Evolutionary conservation across 805 yeast genomes (phyloP).

Genomic region (Ogataea dorogensis): DNA sequence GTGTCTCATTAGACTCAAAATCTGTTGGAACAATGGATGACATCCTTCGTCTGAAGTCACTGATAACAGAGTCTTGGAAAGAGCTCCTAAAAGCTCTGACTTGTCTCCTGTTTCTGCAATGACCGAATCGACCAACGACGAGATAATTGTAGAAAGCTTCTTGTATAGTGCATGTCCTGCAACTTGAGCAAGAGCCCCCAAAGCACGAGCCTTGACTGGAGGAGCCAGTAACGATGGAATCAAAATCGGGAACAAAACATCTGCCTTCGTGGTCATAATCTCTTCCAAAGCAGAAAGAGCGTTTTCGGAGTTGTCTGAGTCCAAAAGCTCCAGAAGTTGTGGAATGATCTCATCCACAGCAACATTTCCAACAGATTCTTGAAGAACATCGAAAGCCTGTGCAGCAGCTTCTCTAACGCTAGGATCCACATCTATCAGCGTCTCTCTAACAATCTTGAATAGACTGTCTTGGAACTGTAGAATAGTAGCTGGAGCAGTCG

Average conservation of each 20-base stretch:
- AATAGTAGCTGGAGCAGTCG: slow-evolving; percentile 63
- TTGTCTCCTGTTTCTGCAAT: slow-evolving; percentile 37
- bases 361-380: slow-evolving; percentile 73
- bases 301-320: slow-evolving; percentile 52
- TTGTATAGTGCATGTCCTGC: slow-evolving; percentile 81
- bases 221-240: slow-evolving; percentile 79
- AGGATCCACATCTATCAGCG: slow-evolving; percentile 71
- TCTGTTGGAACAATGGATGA: slow-evolving; percentile 80
- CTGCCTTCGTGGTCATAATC: slow-evolving; percentile 86
- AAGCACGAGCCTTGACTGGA: slow-evolving; percentile 87
- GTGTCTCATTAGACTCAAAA: slow-evolving; percentile 71
- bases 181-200: slow-evolving; percentile 83
- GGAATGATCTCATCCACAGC: slow-evolving; percentile 92
- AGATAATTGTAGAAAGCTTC: slow-evolving; percentile 70
- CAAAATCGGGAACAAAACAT: slow-evolving; percentile 89
- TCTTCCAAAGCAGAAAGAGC: slow-evolving; percentile 89
- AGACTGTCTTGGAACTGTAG: slow-evolving; percentile 63
- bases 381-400: slow-evolving; percentile 82
- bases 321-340: slow-evolving; percentile 67
- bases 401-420: slow-evolving; percentile 91
- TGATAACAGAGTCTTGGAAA: slow-evolving; percentile 69
- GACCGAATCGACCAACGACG: slow-evolving; percentile 64
- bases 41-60: slow-evolving; percentile 76
- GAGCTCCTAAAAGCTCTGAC: slow-evolving; percentile 47
- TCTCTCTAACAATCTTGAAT: slow-evolving; percentile 71